phyloP scores from a whole-genome alignment of 495 filamentous ascomycete genomes.

The Viridothelium virens region DNA sequence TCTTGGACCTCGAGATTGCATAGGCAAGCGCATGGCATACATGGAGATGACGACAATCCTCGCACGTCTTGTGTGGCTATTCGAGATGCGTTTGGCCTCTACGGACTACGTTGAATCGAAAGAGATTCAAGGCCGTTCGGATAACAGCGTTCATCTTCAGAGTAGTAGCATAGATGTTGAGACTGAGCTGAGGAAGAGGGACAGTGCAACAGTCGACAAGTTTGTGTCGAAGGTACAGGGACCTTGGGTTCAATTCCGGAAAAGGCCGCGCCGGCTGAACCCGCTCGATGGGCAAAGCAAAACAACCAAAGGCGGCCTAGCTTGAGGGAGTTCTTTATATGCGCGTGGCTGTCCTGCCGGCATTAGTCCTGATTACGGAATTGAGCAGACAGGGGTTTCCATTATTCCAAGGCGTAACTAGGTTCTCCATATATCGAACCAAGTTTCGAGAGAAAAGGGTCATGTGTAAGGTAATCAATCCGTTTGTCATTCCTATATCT shows the following conservation, averaged over 20 bases:
- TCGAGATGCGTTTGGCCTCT: constrained; percentile 20
- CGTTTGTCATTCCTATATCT: no score
- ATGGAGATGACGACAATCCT: constrained; percentile 31
- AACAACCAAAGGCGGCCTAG: not conserved
- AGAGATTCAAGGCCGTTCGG: no score
- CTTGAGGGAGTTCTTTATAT: not conserved
- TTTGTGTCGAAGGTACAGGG: not conserved
- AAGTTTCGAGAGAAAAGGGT: no score
- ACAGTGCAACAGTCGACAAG: not conserved
- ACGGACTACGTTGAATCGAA: not conserved
- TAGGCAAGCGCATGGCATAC: constrained; percentile 28
- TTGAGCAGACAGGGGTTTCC: no score
- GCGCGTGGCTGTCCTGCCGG: no score
- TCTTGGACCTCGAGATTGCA: constrained; percentile 30
- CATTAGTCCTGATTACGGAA: no score
- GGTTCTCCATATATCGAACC: no score
- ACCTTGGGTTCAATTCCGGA: not conserved
- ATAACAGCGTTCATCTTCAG: not conserved
- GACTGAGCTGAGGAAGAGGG: not conserved
- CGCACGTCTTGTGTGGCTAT: constrained; percentile 30
- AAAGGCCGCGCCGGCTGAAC: not conserved
- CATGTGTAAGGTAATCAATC: no score
- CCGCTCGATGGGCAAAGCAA: not conserved
- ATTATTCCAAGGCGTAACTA: no score
- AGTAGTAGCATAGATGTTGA: not conserved